These are phyloP conservation scores for Tetracladium marchalianum DNA, from an alignment of 495 filamentous ascomycete genomes.

Conservation along the genomic window DNA sequence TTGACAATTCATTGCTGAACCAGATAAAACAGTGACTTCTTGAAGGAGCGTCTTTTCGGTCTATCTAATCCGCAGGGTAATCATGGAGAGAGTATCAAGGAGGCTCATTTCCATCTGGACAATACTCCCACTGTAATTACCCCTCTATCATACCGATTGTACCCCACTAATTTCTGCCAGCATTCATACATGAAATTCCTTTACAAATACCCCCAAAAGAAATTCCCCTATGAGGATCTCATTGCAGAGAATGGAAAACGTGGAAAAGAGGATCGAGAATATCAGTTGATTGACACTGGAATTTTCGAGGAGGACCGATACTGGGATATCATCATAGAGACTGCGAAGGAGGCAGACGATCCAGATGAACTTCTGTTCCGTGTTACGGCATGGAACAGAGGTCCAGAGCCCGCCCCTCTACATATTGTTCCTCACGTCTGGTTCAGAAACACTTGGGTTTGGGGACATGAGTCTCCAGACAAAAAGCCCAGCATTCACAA, in stretches of 20 bases:
- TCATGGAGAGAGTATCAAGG: conserved; percentile 93
- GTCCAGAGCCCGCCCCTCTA: conserved; percentile 77
- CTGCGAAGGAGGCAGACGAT: conserved; percentile 82
- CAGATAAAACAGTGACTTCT: conserved; percentile 57
- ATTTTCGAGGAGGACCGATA: conserved; percentile 86
- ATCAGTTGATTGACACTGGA: conserved; percentile 87
- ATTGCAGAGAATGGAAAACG: conserved; percentile 74
- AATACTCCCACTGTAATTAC: conserved; percentile 64
- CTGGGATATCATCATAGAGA: conserved; percentile 97
- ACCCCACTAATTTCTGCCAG: conserved; percentile 29
- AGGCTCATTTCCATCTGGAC: conserved; percentile 91
- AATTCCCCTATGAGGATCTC: conserved; percentile 85
- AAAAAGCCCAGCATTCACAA: conserved; percentile 68
- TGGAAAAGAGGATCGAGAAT: conserved; percentile 66
- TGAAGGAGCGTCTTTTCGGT: conserved; percentile 92
- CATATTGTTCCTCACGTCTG: conserved; percentile 93
- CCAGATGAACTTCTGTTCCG: conserved; percentile 88
- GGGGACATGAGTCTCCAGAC: conserved; percentile 63
- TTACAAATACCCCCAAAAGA: conserved; percentile 90
- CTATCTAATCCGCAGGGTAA: conserved; percentile 93
- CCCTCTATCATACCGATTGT: neutral
- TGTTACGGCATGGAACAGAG: conserved; percentile 91
- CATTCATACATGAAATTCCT: conserved; percentile 99
- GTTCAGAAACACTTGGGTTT: conserved; percentile 96
- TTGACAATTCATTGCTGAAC: conserved; percentile 2